Conservation (phyloP, 202 grass and related monocot species). For the Musa balbisiana region DNA sequence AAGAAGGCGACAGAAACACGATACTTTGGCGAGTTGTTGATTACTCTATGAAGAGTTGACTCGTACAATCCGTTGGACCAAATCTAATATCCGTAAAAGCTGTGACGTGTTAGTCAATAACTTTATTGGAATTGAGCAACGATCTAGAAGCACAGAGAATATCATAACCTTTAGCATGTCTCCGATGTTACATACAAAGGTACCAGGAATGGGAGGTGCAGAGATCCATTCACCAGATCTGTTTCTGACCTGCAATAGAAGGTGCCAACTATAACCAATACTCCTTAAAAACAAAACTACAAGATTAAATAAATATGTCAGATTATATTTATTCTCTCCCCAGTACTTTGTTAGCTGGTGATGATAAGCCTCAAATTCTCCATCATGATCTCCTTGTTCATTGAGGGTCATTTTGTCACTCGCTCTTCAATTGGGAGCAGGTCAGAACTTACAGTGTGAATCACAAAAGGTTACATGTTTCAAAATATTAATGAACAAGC, state of each 20-base stretch:
- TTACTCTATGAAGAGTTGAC: conserved; percentile 71
- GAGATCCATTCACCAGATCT: conserved; percentile 67
- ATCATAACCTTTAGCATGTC: conserved; percentile 73
- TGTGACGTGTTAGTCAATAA: neutral
- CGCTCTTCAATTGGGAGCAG: too few relatives aligned
- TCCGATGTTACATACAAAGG: conserved; percentile 88
- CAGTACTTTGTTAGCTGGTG: too few relatives aligned
- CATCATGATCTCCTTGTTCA: too few relatives aligned
- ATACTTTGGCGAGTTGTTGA: conserved; percentile 63
- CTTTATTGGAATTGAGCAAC: neutral
- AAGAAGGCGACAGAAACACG: conserved; percentile 80
- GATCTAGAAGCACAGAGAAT: neutral
- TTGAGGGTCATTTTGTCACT: too few relatives aligned
- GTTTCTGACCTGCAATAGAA: conserved; percentile 58
- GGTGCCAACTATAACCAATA: too few relatives aligned
- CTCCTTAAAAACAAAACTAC: too few relatives aligned
- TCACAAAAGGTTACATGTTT: too few relatives aligned
- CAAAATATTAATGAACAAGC: too few relatives aligned
- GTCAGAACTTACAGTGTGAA: too few relatives aligned
- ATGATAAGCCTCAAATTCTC: too few relatives aligned
- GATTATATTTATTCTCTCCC: neutral
- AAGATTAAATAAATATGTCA: too few relatives aligned
- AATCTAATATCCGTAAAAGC: conserved; percentile 35
- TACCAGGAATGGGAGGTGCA: conserved; percentile 60
- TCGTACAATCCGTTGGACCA: conserved; percentile 87